These are phyloP conservation scores for Solanum pennellii DNA, from an alignment of 257 asterid species.

Conservation along the genomic window DNA sequence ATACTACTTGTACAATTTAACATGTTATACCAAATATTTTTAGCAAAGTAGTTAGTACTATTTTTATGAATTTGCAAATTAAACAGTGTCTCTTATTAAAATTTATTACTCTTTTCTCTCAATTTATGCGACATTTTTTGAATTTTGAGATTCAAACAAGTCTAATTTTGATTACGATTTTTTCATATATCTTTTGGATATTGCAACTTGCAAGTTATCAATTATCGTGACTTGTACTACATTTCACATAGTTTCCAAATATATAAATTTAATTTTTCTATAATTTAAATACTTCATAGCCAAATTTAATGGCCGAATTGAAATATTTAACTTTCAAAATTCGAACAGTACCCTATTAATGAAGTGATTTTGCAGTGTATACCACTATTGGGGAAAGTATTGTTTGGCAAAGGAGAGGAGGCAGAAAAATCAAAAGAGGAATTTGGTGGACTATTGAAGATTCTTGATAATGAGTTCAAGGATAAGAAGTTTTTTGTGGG, in stretches of 20 bases:
- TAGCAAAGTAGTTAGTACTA: too few species aligned
- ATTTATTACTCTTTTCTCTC: background rate
- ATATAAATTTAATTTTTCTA: too few species aligned
- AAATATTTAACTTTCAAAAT: too few species aligned
- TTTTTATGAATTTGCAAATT: background rate
- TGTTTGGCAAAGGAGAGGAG: background rate
- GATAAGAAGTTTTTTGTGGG: background rate
- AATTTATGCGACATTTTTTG: rapidly evolving
- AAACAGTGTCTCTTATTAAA: too few species aligned
- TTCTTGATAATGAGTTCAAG: background rate
- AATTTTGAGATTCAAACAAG: too few species aligned
- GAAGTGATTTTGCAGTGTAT: background rate
- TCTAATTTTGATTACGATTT: too few species aligned
- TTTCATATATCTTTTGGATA: too few species aligned
- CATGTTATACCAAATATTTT: too few species aligned
- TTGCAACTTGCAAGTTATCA: rapidly evolving
- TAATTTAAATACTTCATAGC: too few species aligned
- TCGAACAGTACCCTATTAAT: rapidly evolving
- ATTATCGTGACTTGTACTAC: too few species aligned
- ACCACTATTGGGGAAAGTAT: background rate
- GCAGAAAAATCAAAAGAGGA: background rate
- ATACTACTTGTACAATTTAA: background rate
- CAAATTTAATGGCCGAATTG: rapidly evolving
- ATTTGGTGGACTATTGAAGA: background rate
- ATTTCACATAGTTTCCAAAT: too few species aligned